These are phyloP conservation scores for Toxicodendron radicans DNA, from an alignment of 345 rosid genomes.

Conservation along the genomic window DNA sequence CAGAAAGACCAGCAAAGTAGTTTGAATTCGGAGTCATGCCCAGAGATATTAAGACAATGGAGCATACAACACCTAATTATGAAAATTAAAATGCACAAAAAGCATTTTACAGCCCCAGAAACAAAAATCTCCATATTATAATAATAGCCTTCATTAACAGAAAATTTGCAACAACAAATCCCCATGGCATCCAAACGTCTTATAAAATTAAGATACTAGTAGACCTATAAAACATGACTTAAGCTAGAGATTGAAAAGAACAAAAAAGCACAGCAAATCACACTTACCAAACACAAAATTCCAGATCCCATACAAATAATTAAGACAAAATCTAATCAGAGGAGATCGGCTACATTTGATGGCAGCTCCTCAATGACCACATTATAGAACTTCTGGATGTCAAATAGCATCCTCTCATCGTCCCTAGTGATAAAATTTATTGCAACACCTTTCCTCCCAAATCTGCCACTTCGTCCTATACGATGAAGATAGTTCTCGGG, in stretches of 20 bases:
- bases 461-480: slow-evolving; percentile 72
- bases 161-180: slow-evolving; percentile 1
- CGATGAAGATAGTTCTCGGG: slow-evolving; percentile 79
- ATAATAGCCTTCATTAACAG: neutral
- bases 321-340: slow-evolving; percentile 31
- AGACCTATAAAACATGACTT: slow-evolving; percentile 2
- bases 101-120: neutral
- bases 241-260: neutral
- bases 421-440: slow-evolving; percentile 58
- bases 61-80: neutral
- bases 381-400: slow-evolving; percentile 62
- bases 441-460: slow-evolving; percentile 81
- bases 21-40: no score
- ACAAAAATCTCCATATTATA: neutral
- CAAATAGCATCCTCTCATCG: slow-evolving; percentile 61
- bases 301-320: neutral
- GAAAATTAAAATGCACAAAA: neutral
- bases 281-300: slow-evolving; percentile 15
- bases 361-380: slow-evolving; percentile 66
- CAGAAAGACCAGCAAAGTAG: no score
- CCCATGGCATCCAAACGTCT: neutral
- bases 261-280: slow-evolving; percentile 1
- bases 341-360: slow-evolving; percentile 56
- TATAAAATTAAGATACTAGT: neutral
- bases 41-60: neutral